phyloP scores from a whole-genome alignment of 768 basidiomycete species.

The Suillus decipiens region DNA sequence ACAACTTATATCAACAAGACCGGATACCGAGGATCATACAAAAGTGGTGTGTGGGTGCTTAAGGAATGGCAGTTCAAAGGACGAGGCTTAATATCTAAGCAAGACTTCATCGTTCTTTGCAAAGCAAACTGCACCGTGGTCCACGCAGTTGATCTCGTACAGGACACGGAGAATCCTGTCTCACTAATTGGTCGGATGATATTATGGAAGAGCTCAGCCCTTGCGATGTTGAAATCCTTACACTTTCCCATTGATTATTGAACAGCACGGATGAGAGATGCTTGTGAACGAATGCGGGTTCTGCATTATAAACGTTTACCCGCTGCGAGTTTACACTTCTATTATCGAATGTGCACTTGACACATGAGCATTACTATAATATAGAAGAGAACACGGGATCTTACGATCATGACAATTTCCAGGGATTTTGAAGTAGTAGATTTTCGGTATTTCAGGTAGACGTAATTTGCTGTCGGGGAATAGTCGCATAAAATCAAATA shows the following conservation, averaged over 20 bases:
- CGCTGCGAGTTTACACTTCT: not conserved
- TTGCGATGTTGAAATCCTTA: slow-evolving; percentile 32
- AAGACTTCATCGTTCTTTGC: not conserved
- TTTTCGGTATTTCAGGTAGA: no score
- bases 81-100: no score
- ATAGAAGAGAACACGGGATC: not conserved
- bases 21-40: no score
- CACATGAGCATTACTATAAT: not conserved
- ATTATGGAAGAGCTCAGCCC: slow-evolving; percentile 30
- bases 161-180: slow-evolving; percentile 35
- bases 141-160: slow-evolving; percentile 26
- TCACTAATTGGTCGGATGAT: not conserved
- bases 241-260: not conserved
- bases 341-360: slow-evolving; percentile 4
- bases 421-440: no score
- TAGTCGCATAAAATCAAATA: no score
- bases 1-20: no score
- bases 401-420: not conserved
- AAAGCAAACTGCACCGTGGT: not conserved
- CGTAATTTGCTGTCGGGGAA: no score
- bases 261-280: not conserved
- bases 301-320: slow-evolving; percentile 1
- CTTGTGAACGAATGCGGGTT: not conserved
- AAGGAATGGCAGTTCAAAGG: no score
- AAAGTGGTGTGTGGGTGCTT: no score